Percentiles rank a stretch among this genome's conserved stretches.
Evolutionary conservation across 2,329 filamentous ascomycete species (phyloP).

Genomic region (Pyrenophora tritici-repentis): DNA sequence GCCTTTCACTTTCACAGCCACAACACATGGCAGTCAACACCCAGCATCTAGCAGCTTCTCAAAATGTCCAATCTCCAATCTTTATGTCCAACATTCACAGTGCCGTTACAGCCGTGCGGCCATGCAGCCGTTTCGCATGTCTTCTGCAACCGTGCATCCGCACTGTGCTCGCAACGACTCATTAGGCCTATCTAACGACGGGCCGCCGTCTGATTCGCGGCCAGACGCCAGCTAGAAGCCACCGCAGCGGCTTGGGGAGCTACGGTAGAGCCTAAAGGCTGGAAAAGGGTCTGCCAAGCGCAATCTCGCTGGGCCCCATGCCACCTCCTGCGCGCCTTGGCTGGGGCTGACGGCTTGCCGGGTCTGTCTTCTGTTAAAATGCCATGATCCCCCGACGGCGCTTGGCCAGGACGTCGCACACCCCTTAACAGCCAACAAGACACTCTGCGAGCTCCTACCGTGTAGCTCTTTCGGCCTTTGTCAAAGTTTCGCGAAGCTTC

Average conservation of each 20-base stretch:
- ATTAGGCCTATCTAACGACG: background rate
- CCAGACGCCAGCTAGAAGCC: slow-evolving; percentile 6
- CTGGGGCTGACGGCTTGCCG: slow-evolving; percentile 26
- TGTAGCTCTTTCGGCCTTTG: slow-evolving; percentile 15
- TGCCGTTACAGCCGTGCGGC: too few species aligned
- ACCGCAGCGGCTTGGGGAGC: slow-evolving; percentile 1
- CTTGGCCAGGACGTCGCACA: slow-evolving; percentile 12
- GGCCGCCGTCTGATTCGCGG: slow-evolving; percentile 11
- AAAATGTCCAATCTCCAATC: too few species aligned
- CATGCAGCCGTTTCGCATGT: background rate
- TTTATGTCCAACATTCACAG: too few species aligned
- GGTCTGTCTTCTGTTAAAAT: slow-evolving; percentile 28
- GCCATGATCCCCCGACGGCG: slow-evolving; percentile 23
- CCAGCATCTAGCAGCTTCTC: too few species aligned
- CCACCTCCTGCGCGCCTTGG: slow-evolving; percentile 26
- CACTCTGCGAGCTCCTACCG: slow-evolving; percentile 6
- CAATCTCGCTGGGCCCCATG: slow-evolving; percentile 29
- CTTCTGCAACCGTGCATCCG: background rate
- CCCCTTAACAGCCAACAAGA: slow-evolving; percentile 20
- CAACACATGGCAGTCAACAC: too few species aligned
- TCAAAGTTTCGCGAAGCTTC: slow-evolving; percentile 7
- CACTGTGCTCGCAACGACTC: background rate
- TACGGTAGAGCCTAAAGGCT: slow-evolving; percentile 16
- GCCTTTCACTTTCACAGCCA: too few species aligned
- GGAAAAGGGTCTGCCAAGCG: slow-evolving; percentile 26